Evolutionary conservation across 768 basidiomycete genomes (phyloP).

Genomic region (Kondoa subrosea): DNA sequence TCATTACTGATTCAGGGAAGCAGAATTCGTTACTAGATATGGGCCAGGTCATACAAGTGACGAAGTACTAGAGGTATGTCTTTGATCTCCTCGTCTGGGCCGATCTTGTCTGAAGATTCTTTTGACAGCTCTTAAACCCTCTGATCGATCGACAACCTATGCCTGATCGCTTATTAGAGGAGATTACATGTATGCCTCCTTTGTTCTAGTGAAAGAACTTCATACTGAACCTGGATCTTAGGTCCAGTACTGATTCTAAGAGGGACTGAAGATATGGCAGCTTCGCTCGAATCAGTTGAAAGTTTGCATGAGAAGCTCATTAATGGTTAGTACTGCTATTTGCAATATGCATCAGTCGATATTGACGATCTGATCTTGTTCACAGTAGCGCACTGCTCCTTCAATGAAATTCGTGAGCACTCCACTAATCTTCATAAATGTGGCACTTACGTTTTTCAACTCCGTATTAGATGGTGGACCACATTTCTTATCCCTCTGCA

Average conservation of each 20-base stretch:
- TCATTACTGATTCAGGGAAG: background rate
- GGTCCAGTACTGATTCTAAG: background rate
- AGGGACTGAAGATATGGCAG: background rate
- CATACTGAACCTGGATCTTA: too few relatives aligned
- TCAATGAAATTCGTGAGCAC: background rate
- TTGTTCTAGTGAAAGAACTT: too few relatives aligned
- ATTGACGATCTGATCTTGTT: background rate
- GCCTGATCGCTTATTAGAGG: background rate
- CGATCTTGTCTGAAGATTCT: too few relatives aligned
- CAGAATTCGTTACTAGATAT: background rate
- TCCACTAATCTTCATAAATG: background rate
- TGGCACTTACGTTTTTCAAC: too few relatives aligned
- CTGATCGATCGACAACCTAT: background rate
- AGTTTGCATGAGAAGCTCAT: background rate
- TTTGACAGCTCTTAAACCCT: background rate
- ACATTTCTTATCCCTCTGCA: background rate
- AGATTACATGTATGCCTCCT: background rate
- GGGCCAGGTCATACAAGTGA: background rate
- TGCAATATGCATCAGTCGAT: background rate
- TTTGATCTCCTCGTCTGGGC: too few relatives aligned
- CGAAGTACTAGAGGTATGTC: background rate
- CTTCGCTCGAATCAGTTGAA: background rate
- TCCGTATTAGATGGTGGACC: too few relatives aligned
- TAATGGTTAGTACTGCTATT: background rate
- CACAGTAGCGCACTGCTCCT: background rate